Evolutionary conservation across 2,329 filamentous ascomycete genomes (phyloP), one percentile per base, ranked within the genome.

Genomic region (Fusarium albidum): DNA sequence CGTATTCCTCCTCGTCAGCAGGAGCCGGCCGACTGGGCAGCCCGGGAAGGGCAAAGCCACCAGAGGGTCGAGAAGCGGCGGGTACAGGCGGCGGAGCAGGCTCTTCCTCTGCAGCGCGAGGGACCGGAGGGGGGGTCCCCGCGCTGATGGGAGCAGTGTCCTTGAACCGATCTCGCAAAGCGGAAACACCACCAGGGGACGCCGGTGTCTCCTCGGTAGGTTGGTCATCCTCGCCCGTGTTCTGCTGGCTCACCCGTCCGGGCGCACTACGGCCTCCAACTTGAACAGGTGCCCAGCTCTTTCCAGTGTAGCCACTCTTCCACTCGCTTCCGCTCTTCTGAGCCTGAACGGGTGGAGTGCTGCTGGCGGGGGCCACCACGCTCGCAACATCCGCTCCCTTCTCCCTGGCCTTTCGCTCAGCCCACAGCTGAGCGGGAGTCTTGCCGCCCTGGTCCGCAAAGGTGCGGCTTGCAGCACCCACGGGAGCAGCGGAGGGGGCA

Each of bases 401-500:
- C 71, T 95, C 87, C 55, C 87, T 88, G 31, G 91, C 94, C 79
- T 98, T 98, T 79, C 93, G 96, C 79, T 99, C 95, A 0, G 94
- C 94, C 95, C 95, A 99, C 29, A 96, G 77, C 73, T 99, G 95
- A 26, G 95, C 93, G 7, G 95, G 95, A 6, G 95, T 98, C 80
- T 98, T 99, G 57, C 95, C 95, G 59, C 90, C 93, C 72, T 96
- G 81, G 63, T 97, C 93, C 13, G 95, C 95, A 78, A 98, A 99
- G 1, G 92, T 96, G 68, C 92, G 88, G 76, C 92, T 96, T 31
- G 93, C 92, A 61, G 86, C 82, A 21, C 92, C 92, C 21, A 96
- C 82, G 6, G 89, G 86, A 15, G 78, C 68, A 15, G 76, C 70
- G 4, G 86, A 76, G 18, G 84, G 71, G 25, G 85, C 78, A 9